Base-by-base conservation (phyloP, 768 basidiomycete genomes). In the Tubosaeta brunneosetosa region DNA sequence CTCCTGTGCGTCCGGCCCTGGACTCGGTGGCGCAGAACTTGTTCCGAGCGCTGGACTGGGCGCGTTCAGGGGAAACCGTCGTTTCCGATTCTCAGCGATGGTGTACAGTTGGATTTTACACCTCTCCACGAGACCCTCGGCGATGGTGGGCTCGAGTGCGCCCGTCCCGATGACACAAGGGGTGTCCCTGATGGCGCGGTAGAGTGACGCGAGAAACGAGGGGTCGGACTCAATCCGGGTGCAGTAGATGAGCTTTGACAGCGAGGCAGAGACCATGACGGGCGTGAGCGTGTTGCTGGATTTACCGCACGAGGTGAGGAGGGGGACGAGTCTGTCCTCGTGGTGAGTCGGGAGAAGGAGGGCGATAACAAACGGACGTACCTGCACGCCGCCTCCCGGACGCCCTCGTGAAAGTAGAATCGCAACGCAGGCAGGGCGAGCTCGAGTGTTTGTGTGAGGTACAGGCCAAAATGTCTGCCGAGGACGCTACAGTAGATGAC, bases 351-450 rank as follows among this genome's bases (percentile, higher is more conserved):
- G 25, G 6, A 31, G 7, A 25, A 22, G 11, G 6, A 42, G 3
- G 5, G 43, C 12, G 22, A 38, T 27, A 25, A 32, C 31, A 12
- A 45, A 50, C 13, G 33, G 31, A 19, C 83, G 47, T 59, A 91
- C 89, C 89, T 0, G 84, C 84, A 64, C 76, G 83, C 66, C 0
- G 87, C 86, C 63, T 92, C 90, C 19, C 89, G 66, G 0, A 93
- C 91, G 1, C 90, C 88, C 50, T 92, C 90, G 56, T 92, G 89
- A 69, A 90, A 90, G 63, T 84, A 86, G 61, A 91, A 92, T 40
- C 78, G 71, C 43, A 93, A 62, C 2, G 81, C 81, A 0, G 86
- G 88, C 2, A 92, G 69, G 2, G 86, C 78, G 3, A 91, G 78
- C 61, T 88, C 85, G 4, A 93, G 73, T 9, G 77, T 79, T 61